These are phyloP conservation scores for Trematosphaeria pertusa DNA, from an alignment of 2,329 filamentous ascomycete genomes.

Conservation along the genomic window DNA sequence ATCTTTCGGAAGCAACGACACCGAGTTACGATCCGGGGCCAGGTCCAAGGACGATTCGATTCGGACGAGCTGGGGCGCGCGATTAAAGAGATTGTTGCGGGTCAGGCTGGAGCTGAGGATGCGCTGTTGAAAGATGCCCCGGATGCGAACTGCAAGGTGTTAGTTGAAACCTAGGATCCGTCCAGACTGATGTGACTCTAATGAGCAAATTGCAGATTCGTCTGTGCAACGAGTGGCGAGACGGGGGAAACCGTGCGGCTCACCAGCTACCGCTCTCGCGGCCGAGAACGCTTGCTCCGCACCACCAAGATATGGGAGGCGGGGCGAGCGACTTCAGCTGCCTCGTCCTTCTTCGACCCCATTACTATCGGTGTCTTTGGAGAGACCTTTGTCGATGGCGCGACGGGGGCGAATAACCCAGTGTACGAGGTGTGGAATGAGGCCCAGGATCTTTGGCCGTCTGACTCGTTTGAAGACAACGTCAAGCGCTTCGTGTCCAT, in stretches of 20 bases:
- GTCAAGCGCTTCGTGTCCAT: constrained; percentile 26
- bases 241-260: constrained; percentile 14
- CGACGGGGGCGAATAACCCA: constrained; percentile 53
- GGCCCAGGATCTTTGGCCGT: constrained; percentile 18
- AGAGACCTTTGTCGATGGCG: constrained; percentile 51
- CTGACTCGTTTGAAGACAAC: constrained; percentile 14
- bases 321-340: constrained; percentile 37
- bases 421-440: constrained; percentile 51
- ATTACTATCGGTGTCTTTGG: constrained; percentile 24
- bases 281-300: constrained; percentile 16
- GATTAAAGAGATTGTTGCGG: constrained; percentile 15
- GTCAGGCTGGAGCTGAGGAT: constrained; percentile 15
- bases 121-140: constrained; percentile 11
- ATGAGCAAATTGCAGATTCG: constrained; percentile 12
- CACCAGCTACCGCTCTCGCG: constrained; percentile 15
- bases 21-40: constrained; percentile 14
- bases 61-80: constrained; percentile 15
- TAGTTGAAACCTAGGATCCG: constrained; percentile 1
- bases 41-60: constrained; percentile 20
- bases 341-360: constrained; percentile 31
- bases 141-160: constrained; percentile 13
- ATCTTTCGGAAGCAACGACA: constrained; percentile 16
- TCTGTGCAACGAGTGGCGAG: constrained; percentile 19
- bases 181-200: constrained; percentile 1
- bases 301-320: constrained; percentile 18